These are phyloP conservation scores for Zygotorulaspora florentina DNA, from an alignment of 805 yeast species.

Conservation along the genomic window DNA sequence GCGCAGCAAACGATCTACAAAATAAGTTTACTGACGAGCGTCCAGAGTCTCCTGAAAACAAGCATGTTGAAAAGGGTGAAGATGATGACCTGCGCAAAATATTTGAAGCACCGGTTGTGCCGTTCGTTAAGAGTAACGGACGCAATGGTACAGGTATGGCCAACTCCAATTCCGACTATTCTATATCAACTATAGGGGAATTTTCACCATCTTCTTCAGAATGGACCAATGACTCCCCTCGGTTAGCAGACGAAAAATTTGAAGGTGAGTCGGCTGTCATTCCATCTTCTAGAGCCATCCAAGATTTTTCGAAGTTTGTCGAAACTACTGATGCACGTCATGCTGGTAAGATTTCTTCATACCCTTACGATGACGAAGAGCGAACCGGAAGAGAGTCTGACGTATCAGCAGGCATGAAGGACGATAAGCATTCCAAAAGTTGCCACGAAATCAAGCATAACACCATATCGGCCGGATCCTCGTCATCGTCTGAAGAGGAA, in stretches of 20 bases:
- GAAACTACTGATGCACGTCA: constrained; percentile 1
- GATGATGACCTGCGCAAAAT: constrained; percentile 25
- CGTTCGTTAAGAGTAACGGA: constrained; percentile 17
- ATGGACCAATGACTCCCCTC: constrained; percentile 40
- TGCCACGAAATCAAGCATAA: constrained; percentile 8
- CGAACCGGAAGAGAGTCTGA: background rate
- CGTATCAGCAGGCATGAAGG: background rate
- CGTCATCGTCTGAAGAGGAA: constrained; percentile 21
- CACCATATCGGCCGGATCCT: constrained; percentile 10
- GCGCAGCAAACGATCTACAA: background rate
- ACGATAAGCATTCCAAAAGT: constrained; percentile 4
- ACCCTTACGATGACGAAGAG: background rate
- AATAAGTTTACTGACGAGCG: constrained; percentile 9
- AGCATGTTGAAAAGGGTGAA: constrained; percentile 13
- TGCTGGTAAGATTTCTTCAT: background rate
- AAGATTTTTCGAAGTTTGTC: constrained; percentile 40
- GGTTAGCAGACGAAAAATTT: constrained; percentile 18
- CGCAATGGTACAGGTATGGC: constrained; percentile 23
- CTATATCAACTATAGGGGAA: constrained; percentile 43
- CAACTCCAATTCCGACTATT: constrained; percentile 33
- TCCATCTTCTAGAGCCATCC: constrained; percentile 41
- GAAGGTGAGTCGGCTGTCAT: constrained; percentile 24
- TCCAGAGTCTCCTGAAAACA: constrained; percentile 9
- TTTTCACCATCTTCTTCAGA: constrained; percentile 46
- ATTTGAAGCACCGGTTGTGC: constrained; percentile 30